Evolutionary conservation across 2,329 filamentous ascomycete species (phyloP).

Genomic region (Alternaria tenuissima): DNA sequence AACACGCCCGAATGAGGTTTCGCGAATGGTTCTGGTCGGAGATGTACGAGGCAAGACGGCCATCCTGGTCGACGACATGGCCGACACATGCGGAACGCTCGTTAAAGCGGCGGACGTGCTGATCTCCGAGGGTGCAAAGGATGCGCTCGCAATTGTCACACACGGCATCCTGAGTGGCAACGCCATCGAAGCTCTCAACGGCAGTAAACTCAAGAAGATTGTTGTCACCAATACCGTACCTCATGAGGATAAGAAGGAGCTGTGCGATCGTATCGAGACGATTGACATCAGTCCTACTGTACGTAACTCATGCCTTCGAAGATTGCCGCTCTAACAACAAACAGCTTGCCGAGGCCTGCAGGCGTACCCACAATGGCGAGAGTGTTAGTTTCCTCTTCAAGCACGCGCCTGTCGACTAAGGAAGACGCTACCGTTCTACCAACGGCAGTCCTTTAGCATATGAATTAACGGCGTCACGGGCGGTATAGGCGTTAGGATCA

Average conservation of each 20-base stretch:
- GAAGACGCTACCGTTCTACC: conserved; percentile 8
- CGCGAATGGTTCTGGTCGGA: conserved; percentile 94
- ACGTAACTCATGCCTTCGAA: conserved; percentile 32
- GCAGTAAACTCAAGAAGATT: conserved; percentile 76
- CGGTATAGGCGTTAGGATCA: conserved; percentile 17
- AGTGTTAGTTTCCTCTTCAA: conserved; percentile 75
- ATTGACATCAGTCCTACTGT: conserved; percentile 89
- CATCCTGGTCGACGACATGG: conserved; percentile 98
- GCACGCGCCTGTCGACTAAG: conserved; percentile 64
- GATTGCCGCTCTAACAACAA: conserved; percentile 20
- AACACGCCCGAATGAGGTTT: conserved; percentile 87
- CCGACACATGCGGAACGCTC: conserved; percentile 89
- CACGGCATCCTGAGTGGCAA: conserved; percentile 91
- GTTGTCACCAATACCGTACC: conserved; percentile 93
- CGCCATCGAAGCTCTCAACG: conserved; percentile 85
- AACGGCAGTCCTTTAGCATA: conserved; percentile 17
- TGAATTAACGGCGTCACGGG: conserved; percentile 26
- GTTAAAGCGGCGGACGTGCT: conserved; percentile 90
- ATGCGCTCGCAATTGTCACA: conserved; percentile 94
- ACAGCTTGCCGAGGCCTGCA: conserved; percentile 72
- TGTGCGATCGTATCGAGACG: conserved; percentile 82
- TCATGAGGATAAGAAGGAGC: conserved; percentile 78
- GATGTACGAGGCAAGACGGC: conserved; percentile 90
- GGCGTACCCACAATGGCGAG: conserved; percentile 76
- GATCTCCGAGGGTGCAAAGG: conserved; percentile 77